Base-by-base conservation (phyloP, 1,284 basidiomycete genomes). In the Malassezia cuniculi region DNA sequence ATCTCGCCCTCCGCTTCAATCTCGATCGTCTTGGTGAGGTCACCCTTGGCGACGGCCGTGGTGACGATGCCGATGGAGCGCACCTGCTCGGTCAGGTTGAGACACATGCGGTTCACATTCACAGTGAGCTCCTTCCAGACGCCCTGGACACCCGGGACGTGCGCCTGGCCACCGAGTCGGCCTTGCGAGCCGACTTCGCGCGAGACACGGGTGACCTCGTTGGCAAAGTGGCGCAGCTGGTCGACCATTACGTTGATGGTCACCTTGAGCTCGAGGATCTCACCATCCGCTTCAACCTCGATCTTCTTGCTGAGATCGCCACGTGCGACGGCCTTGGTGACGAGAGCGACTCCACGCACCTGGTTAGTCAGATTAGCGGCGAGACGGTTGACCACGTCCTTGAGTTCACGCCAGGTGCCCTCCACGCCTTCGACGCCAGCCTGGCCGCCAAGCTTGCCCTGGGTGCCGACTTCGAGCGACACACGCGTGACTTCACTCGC, bases 231-330 rank as follows among this genome's bases (percentile, higher is more conserved):
- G 77, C 89, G 77, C 25, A 95, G 74, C 60, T 83, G 74, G 50
- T 87, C 80, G 31, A 73, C 86, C 93, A 94, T 95, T 69, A 82
- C 82, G 66, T 97, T 97, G 68, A 99, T 87, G 25, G 87, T 97
- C 48, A 89, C 86, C 72, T 95, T 95, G 62, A 97, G 72, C 69
- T 95, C 90, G 37, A 94, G 73, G 39, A 97, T 94, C 70, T 97
- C 93, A 27, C 93, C 90, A 29, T 81, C 79, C 1, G 90, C 90
- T 60, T 93, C 83, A 56, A 99, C 89, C 41, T 90, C 85, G 55
- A 97, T 95, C 64, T 93, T 87, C 64, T 90, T 85, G 24, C 80
- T 83, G 50, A 97, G 72, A 71, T 99, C 93, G 33, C 93, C 93
- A 47, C 81, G 73, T 1, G 93, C 89, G 61, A 99, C 89, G 8